Base-by-base conservation (phyloP, 345 rosid genomes). In the Microthlaspi erraticum region DNA sequence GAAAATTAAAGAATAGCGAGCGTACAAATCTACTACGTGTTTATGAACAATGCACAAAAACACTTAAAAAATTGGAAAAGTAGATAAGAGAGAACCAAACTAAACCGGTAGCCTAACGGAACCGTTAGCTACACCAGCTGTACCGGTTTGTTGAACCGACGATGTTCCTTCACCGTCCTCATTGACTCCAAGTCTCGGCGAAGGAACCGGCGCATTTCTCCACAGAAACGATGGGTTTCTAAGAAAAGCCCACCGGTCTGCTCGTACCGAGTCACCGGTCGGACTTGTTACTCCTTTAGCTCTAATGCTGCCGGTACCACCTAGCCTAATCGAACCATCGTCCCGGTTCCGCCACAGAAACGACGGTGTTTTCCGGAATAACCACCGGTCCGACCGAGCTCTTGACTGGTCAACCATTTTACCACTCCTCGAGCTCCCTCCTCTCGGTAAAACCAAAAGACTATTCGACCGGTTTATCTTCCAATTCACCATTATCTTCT, bases 391-490 rank as follows among this genome's bases (percentile, higher is more conserved):
- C 33, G 80, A 76, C 32, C 32, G 33, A 29, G 65, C 66, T 18
- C 45, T 62, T 3, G 46, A 60, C 42, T 18, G 32, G 39, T 75
- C 60, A 38, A 62, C 65, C 12, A 14, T 20, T 65, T 76, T 76
- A 7, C 84, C 91, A 29, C 75, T 75, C 59, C 81, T 77, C 6
- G 87, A 75, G 53, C 92, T 88, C 19, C 85, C 76, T 33, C 78
- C 86, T 7, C 87, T 71, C 1, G 88, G 81, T 42, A 85, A 8
- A 70, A 74, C 85, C 36, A 85, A 77, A 72, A 91, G 44, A 61
- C 98, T 94, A 52, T 55, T 76, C 0, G 95, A 61, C 75, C 99
- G 87, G 72, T 82, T 82, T 82, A 92, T 52, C 63, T 82, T 75
- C 78, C 86, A 82, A 71, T 58, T 82, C 81, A 86, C 66, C 78